phyloP scores from a whole-genome alignment of 352 stramenopile genomes.

The Lagenidium giganteum region DNA sequence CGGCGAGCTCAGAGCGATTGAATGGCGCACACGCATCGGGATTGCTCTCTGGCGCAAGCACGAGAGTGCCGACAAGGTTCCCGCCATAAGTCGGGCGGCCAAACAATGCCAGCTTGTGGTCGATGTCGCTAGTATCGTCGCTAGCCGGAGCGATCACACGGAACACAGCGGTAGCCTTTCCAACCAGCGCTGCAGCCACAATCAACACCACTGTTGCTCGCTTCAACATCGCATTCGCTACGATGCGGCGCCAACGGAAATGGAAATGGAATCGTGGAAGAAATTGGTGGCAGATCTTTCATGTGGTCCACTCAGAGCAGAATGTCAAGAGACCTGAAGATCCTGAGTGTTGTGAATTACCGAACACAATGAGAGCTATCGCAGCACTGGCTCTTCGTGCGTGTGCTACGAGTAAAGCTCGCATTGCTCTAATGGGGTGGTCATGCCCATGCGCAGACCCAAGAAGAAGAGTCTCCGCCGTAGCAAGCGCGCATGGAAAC shows the following conservation, averaged over 20 bases:
- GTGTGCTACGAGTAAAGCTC: too few species aligned
- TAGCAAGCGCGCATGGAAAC: slow-evolving; percentile 22
- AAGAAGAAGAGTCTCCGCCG: slow-evolving; percentile 30
- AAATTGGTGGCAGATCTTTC: too few species aligned
- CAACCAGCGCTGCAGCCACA: too few species aligned
- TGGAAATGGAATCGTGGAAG: too few species aligned
- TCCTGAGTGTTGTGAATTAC: too few species aligned
- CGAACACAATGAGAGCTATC: too few species aligned
- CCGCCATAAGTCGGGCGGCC: slow-evolving; percentile 12
- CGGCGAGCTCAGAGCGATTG: neutral
- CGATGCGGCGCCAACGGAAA: too few species aligned
- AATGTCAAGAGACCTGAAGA: too few species aligned
- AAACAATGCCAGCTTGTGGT: slow-evolving; percentile 17
- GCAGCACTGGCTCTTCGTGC: too few species aligned
- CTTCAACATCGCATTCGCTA: too few species aligned
- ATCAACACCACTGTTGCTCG: neutral
- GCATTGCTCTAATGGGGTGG: slow-evolving; percentile 23
- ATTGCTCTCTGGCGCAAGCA: slow-evolving; percentile 4
- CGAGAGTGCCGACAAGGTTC: slow-evolving; percentile 13
- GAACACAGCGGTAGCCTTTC: slow-evolving; percentile 8
- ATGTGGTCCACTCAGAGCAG: too few species aligned
- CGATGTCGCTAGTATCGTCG: slow-evolving; percentile 1
- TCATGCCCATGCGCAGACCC: slow-evolving; percentile 28
- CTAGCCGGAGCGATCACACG: slow-evolving; percentile 5
- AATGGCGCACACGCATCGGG: slow-evolving; percentile 5